Evolutionary conservation across 2,329 filamentous ascomycete species (phyloP), one percentile per base, ranked within the genome.

Genomic region (Cercospora sojina): DNA sequence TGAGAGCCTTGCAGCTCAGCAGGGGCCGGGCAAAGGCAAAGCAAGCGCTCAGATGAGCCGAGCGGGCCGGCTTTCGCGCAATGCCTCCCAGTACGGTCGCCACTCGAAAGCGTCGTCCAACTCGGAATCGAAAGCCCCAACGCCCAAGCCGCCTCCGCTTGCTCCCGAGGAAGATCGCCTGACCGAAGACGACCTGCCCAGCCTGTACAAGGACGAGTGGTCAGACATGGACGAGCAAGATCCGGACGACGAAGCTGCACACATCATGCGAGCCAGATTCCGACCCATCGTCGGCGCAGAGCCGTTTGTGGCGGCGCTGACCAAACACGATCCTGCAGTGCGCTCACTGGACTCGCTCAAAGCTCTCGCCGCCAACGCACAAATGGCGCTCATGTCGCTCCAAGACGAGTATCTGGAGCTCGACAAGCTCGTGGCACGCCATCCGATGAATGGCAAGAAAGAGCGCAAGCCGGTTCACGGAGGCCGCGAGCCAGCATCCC

Each of bases 341-440:
- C 80, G 84, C 66, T 79, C 83, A 10, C 81, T 80, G 0, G 83
- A 83, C n/a, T 82, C 83, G 65, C 80, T 88, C 0, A 86, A 86
- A 68, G 78, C 79, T 2, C 76, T 87, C n/a, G 84, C 86, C 1
- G 79, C 81, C 29, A 86, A 87, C 71, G 83, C 83, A 0, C 82
- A 83, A 32, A 75, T 77, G 38, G 83, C 84, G 12, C 77, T 89
- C 67, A 81, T 82, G 70, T 75, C 80, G 47, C 84, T 86, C 78
- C 87, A 89, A 73, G 83, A 87, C 64, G 86, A 89, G 75, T 88
- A 86, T 70, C 75, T 87, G 25, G 78, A 79, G 62, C 78, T 88
- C n/a, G 84, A 87, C 64, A 82, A 78, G 35, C 76, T 84, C 70
- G 85, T 85, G 56, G 80, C 82, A 13, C 79, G 81, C 16, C 55